Conservation (phyloP, 2,329 filamentous ascomycete genomes). For the Fusarium clavum region DNA sequence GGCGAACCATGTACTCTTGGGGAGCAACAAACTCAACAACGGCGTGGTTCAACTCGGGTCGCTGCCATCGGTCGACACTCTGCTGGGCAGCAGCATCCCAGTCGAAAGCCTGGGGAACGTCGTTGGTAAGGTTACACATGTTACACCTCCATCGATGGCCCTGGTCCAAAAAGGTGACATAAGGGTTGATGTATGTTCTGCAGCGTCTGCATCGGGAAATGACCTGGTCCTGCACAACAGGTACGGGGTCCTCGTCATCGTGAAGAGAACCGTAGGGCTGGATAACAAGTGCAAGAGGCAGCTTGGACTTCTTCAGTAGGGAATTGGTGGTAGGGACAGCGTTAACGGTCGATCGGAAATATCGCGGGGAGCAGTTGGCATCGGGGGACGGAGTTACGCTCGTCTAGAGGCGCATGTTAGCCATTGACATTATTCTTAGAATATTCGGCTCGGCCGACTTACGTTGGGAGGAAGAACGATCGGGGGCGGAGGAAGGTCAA, state of each 20-base stretch:
- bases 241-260: constrained; percentile 90
- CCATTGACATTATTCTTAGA: constrained; percentile 3
- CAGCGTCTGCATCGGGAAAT: constrained; percentile 97
- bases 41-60: constrained; percentile 93
- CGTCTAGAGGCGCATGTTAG: constrained; percentile 68
- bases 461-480: constrained; percentile 94
- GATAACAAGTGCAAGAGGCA: constrained; percentile 95
- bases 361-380: constrained; percentile 93
- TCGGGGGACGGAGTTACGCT: constrained; percentile 91
- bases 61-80: constrained; percentile 89
- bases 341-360: constrained; percentile 94
- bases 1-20: constrained; percentile 99
- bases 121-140: constrained; percentile 99
- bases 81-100: constrained; percentile 96
- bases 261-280: constrained; percentile 95
- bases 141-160: constrained; percentile 99
- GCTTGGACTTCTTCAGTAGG: constrained; percentile 93
- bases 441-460: constrained; percentile 55
- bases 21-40: constrained; percentile 98
- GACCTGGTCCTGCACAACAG: constrained; percentile 94
- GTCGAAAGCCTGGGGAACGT: constrained; percentile 98
- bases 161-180: constrained; percentile 94
- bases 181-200: constrained; percentile 97
- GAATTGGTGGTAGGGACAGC: constrained; percentile 92
- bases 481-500: constrained; percentile 90